phyloP scores from a whole-genome alignment of 768 basidiomycete genomes.

The Suillus occidentalis region DNA sequence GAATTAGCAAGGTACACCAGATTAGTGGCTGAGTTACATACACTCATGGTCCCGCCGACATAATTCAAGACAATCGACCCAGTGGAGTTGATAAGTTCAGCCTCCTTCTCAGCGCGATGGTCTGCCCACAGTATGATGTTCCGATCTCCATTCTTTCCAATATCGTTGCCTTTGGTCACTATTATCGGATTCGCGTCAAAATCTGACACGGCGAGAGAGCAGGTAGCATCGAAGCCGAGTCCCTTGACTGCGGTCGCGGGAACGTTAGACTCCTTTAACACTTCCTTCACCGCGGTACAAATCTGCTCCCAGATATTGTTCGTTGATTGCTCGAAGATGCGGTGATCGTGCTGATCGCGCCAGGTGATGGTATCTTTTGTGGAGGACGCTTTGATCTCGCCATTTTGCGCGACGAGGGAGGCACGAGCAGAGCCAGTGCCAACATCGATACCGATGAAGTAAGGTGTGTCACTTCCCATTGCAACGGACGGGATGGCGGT shows the following conservation, averaged over 20 bases:
- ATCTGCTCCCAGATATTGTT: slow-evolving; percentile 82
- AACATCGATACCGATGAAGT: slow-evolving; percentile 80
- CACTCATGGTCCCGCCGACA: slow-evolving; percentile 96
- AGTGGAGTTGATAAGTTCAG: slow-evolving; percentile 83
- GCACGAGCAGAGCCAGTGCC: slow-evolving; percentile 95
- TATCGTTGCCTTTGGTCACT: slow-evolving; percentile 65
- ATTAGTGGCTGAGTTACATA: slow-evolving; percentile 34
- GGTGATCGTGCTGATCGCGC: slow-evolving; percentile 80
- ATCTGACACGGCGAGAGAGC: slow-evolving; percentile 88
- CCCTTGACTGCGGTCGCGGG: slow-evolving; percentile 71
- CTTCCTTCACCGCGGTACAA: slow-evolving; percentile 57
- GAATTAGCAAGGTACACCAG: slow-evolving; percentile 9
- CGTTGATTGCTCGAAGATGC: slow-evolving; percentile 97
- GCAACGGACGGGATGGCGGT: slow-evolving; percentile 2
- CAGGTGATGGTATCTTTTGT: slow-evolving; percentile 83
- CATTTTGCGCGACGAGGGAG: slow-evolving; percentile 68
- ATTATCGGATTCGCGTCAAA: slow-evolving; percentile 69
- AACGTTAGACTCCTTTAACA: slow-evolving; percentile 59
- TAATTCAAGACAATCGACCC: slow-evolving; percentile 87
- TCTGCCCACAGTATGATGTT: slow-evolving; percentile 97
- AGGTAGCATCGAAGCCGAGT: slow-evolving; percentile 94
- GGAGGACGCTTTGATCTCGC: slow-evolving; percentile 74
- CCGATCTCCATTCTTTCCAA: slow-evolving; percentile 69
- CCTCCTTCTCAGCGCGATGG: slow-evolving; percentile 91
- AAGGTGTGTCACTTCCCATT: slow-evolving; percentile 39